Evolutionary conservation across 345 rosid species (phyloP).

Genomic region (Microcos paniculata): DNA sequence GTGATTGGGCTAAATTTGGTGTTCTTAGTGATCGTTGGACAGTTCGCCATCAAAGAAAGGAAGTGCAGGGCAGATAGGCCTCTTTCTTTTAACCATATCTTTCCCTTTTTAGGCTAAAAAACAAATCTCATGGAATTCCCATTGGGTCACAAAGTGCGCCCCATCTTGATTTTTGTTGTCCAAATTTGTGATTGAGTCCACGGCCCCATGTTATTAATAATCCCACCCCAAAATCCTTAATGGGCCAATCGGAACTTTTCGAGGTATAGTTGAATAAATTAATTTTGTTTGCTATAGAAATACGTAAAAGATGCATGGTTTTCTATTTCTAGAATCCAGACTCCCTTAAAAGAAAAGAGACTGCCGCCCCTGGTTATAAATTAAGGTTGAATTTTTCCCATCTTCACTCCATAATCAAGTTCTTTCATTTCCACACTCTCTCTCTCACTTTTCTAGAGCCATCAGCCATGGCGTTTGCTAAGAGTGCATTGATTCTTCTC

Average conservation of each 20-base stretch:
- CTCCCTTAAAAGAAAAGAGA: neutral
- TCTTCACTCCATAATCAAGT: neutral
- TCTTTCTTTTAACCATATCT: neutral
- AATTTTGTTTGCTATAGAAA: too few relatives aligned
- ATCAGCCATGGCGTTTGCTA: slow-evolving; percentile 3
- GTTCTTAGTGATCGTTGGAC: neutral
- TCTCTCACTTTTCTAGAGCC: neutral
- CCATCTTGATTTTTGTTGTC: neutral
- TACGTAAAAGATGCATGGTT: neutral
- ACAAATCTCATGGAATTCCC: neutral
- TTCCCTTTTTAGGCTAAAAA: neutral
- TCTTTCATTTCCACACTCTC: neutral
- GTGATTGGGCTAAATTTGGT: too few relatives aligned
- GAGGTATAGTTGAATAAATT: too few relatives aligned
- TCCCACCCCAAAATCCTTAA: too few relatives aligned
- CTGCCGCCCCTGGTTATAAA: neutral
- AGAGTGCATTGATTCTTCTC: neutral
- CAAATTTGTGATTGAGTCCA: too few relatives aligned
- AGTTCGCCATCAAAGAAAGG: too few relatives aligned
- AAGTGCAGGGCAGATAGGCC: too few relatives aligned
- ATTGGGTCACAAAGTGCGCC: neutral
- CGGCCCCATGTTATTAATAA: neutral
- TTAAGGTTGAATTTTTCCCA: neutral
- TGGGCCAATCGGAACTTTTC: too few relatives aligned
- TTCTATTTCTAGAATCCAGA: neutral